Base-by-base conservation (phyloP, 148 eudicot genomes). In the Dysphania ambrosioides region DNA sequence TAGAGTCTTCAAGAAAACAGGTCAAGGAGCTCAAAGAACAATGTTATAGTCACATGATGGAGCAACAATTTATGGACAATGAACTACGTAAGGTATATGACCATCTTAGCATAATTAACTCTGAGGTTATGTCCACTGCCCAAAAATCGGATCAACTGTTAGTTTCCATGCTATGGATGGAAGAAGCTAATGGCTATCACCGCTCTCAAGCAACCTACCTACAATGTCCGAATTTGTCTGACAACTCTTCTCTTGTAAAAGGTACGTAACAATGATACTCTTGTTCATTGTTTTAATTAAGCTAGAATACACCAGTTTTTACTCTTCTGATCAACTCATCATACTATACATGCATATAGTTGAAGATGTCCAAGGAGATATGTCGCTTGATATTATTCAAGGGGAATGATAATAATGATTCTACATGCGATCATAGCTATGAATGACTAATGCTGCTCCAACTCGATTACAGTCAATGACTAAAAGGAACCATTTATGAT, bases 1-100 rank as follows among this genome's bases (percentile, higher is more conserved):
- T 42, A 19, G 68, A 76, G 9, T 68, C 66, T 12, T 68, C 59
- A 13, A 69, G 16, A 59, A 69, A 59, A 58, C 44, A 69, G 47
- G 29, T 68, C 21, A 63, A 68, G 51, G 60, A 58, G 34, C 47
- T 69, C 3, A 76, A 59, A 47, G 68, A 76, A 40, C 57, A 69
- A 69, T 26, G 8, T 53, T 44, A 42, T 57, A 47, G 21, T 62
- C 18, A 12, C 32, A 47, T 6, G 70, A 65, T 49, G 8, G 70
- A 74, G 32, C 42, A 74, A 6, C 29, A 49, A 13, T 26, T 24
- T 72, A 4, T 57, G 21, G 35, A 38, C 38, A 66, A 23, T 24
- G 51, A 72, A 74, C 29, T 74, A 34, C 42, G n/a, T 2, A 74
- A 49, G 35, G 23, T 74, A 3, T 6, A 16, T 5, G 44, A 47